These are phyloP conservation scores for Aspergillus sp. DNA, from an alignment of 2,329 filamentous ascomycete genomes.

Conservation along the genomic window DNA sequence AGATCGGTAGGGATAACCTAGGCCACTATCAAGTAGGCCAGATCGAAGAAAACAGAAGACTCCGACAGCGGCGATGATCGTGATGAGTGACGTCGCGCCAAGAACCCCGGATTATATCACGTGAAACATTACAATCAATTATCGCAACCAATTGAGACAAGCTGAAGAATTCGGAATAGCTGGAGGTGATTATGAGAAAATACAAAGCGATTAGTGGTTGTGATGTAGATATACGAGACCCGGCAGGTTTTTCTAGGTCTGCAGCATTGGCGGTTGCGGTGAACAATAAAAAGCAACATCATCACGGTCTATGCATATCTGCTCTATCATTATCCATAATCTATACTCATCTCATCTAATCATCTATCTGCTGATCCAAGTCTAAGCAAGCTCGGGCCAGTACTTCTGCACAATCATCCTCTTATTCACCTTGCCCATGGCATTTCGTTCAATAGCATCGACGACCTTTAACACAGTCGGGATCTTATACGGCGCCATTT, in stretches of 20 bases:
- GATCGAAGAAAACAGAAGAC: background rate
- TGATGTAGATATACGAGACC: too few relatives aligned
- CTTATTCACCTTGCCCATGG: constrained; percentile 75
- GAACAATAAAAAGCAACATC: too few relatives aligned
- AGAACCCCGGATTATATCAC: constrained; percentile 11
- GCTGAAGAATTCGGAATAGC: background rate
- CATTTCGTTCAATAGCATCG: constrained; percentile 48
- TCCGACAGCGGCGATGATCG: background rate
- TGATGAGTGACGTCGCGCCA: constrained; percentile 16
- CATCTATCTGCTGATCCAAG: background rate
- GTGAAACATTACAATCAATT: constrained; percentile 2
- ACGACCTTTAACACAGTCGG: constrained; percentile 81
- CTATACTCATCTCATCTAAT: background rate
- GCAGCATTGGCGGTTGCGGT: too few relatives aligned
- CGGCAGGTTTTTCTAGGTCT: too few relatives aligned
- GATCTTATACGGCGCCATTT: constrained; percentile 81
- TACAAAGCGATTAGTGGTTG: too few relatives aligned
- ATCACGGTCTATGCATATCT: background rate
- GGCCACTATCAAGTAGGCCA: background rate
- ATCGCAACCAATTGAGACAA: background rate
- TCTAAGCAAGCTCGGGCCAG: constrained; percentile 20
- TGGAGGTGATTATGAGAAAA: too few relatives aligned
- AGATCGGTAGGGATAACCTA: too few relatives aligned
- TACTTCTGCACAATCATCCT: constrained; percentile 34
- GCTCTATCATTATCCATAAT: background rate